Evolutionary conservation across 2,329 filamentous ascomycete species (phyloP), one percentile per base, ranked within the genome.

Genomic region (Apiospora marii): DNA sequence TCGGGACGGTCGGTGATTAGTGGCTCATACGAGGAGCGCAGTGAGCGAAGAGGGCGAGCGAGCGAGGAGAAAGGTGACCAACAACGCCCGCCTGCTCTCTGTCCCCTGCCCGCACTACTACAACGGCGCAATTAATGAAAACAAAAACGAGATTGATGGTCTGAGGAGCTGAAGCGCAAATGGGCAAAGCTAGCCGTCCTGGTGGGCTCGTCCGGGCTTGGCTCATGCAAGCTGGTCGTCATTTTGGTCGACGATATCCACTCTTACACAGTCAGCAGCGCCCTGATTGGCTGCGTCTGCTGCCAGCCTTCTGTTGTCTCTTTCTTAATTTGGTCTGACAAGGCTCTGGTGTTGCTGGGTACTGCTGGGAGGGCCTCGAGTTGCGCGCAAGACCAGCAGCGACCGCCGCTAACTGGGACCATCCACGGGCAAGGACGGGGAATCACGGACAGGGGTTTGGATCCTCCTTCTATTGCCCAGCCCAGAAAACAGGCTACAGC

Each of bases 221-320:
- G 58, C 58, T 64, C 58, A 64, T 64, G 58, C 58, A 64, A 41
- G 19, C 34, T 8, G 58, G 34, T 64, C 53, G 58, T 64, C 58
- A 64, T 64, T 37, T 64, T 13, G 58, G 58, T 64, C 58, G 34
- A 64, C 53, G 30, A 19, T 34, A 8, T 6, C 34, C 58, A 41
- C 58, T 41, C 19, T 24, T 64, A 24, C 30, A 64, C 58, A 41
- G 58, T 64, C 58, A 64, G 34, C 58, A n/a, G 22, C 8, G 34
- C 3, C 34, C 30, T 64, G 58, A 64, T 64, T 64, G 58, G 58
- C 34, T 37, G 30, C 12, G 12, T 1, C 8, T 19, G 10, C 30
- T 64, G 34, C 30, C 53, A 12, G 53, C 53, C 30, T 61, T 37
- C 30, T n/a, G 58, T n/a, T 64, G 58, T 64, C 58, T 37, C 58